Percentiles rank a stretch among this genome's conserved stretches.
Conservation (phyloP, 2,329 filamentous ascomycete genomes). For the Didymella keratinophila region DNA sequence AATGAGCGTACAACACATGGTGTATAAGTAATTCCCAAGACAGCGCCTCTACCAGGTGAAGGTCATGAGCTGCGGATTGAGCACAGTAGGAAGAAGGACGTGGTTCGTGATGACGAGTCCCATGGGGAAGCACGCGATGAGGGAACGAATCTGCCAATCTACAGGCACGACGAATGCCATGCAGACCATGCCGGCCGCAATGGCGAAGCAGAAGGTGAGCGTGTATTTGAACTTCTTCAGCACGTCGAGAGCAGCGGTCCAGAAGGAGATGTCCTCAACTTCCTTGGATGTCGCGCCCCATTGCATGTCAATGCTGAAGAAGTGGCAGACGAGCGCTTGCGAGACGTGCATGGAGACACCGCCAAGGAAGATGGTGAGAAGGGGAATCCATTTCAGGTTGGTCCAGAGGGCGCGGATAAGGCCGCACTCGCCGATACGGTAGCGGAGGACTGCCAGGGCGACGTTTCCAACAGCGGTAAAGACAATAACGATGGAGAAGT, state of each 20-base stretch:
- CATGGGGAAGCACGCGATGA: constrained; percentile 76
- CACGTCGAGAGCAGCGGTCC: constrained; percentile 82
- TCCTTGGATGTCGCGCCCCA: constrained; percentile 90
- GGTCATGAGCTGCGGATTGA: constrained; percentile 82
- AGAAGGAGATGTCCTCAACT: constrained; percentile 81
- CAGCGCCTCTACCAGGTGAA: constrained; percentile 70
- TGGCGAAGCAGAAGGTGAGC: constrained; percentile 70
- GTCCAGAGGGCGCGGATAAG: constrained; percentile 61
- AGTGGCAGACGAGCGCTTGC: constrained; percentile 80
- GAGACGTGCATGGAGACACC: constrained; percentile 82
- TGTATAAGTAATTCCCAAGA: background rate
- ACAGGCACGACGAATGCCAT: constrained; percentile 72
- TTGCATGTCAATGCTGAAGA: constrained; percentile 85
- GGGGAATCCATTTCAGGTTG: constrained; percentile 70
- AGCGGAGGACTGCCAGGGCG: constrained; percentile 68
- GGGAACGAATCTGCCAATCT: constrained; percentile 56
- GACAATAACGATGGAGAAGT: constrained; percentile 68
- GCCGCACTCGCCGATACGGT: constrained; percentile 64
- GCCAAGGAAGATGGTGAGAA: constrained; percentile 82
- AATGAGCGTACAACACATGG: background rate
- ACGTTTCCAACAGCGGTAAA: constrained; percentile 70
- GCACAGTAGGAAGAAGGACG: constrained; percentile 73
- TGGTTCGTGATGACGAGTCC: constrained; percentile 71
- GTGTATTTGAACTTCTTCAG: constrained; percentile 74
- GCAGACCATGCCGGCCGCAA: constrained; percentile 68